Base-by-base conservation (phyloP, 139 green algal species). In the Zygnema cylindricum region DNA sequence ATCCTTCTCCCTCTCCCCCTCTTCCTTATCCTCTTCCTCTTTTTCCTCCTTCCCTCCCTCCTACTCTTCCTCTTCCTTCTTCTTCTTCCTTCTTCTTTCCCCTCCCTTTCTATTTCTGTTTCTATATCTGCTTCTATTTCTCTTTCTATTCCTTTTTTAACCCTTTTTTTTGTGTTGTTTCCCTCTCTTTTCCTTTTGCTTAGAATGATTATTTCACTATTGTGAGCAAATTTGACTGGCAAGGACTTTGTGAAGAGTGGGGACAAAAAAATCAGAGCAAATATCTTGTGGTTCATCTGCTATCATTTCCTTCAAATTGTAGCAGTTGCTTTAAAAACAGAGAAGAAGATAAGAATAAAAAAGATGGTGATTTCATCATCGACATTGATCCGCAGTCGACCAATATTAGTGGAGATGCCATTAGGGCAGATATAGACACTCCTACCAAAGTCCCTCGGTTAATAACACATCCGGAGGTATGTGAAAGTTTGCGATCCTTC, bases 191-290 rank as follows among this genome's bases (percentile, higher is more conserved):
- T 79, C 21, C 36, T 16, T 84, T 35, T 16, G 33, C 25, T 21
- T 33, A 84, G 77, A 33, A 84, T 41, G 77, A 84, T 11, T 55
- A 54, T 54, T 63, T 84, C 38, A 84, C 77, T 73, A 16, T 84
- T 49, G 77, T 84, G 77, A 2, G n/a, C 33, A 55, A 35, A 55
- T 21, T 36, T 2, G 77, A 84, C 77, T 84, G 77, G 77, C 21
- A 73, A 55, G 77, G 77, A 22, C 35, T 84, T 2, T 55, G 38
- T 84, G 32, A 55, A 7, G 38, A 84, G 41, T 84, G 77, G 77
- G 77, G n/a, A n/a, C n/a, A 43, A 3, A 16, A 41, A 11, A 3
- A 79, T 3, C 36, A 79, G 71, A 16, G 11, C 38, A 55, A 55
- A 11, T 43, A 3, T 7, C 16, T 79, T 16, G 71, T 55, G 71